Conservation (phyloP, 345 rosid species). For the Sisymbrium altissimum region DNA sequence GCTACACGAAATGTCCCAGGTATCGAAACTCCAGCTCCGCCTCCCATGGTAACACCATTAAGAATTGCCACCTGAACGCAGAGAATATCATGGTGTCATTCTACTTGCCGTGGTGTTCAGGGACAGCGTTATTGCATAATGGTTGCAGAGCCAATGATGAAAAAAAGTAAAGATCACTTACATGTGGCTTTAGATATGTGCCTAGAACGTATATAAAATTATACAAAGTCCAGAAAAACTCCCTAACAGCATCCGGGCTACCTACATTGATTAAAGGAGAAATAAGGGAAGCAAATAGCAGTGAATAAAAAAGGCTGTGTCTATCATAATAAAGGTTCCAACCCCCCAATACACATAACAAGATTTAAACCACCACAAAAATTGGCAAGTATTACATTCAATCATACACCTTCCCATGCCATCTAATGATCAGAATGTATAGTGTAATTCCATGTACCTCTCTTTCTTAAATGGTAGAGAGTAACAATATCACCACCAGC, state of each 20-base stretch:
- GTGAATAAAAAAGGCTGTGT: not conserved
- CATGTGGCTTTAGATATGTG: conserved; percentile 50
- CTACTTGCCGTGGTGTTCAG: not conserved
- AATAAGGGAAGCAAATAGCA: conserved; percentile 7
- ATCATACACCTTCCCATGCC: not conserved
- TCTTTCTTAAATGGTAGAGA: conserved; percentile 57
- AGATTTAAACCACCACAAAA: not conserved
- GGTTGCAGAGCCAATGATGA: not conserved
- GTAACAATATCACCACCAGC: conserved; percentile 88
- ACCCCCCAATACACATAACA: not conserved
- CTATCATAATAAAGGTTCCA: no score
- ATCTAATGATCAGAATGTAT: not conserved
- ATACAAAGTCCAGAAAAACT: conserved; percentile 40
- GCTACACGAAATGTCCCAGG: conserved; percentile 89
- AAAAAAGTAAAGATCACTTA: conserved; percentile 23
- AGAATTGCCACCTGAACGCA: conserved; percentile 68
- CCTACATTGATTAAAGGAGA: conserved; percentile 24
- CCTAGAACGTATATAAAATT: conserved; percentile 39
- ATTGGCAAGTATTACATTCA: not conserved
- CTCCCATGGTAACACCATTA: conserved; percentile 94
- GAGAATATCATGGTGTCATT: conserved; percentile 1
- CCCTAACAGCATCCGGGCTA: conserved; percentile 42
- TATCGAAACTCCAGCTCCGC: conserved; percentile 91
- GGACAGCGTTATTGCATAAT: not conserved
- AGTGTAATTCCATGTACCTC: conserved; percentile 41